Conservation (phyloP, 768 basidiomycete genomes). For the Stropharia rugosoannulata region DNA sequence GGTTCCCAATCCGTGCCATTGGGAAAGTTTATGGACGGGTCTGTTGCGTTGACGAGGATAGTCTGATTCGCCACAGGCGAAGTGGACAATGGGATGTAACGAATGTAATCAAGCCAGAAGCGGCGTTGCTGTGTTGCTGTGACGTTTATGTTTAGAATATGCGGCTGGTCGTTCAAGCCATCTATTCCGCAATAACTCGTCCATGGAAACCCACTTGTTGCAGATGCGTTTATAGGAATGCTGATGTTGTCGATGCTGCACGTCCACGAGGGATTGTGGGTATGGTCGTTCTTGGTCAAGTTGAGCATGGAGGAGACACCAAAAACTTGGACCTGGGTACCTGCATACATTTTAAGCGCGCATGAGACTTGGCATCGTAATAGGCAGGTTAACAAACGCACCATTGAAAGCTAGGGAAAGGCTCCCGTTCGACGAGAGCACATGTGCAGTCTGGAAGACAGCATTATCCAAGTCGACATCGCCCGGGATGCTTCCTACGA, state of each 20-base stretch:
- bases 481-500: neutral
- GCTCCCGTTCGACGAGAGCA: conserved; percentile 2
- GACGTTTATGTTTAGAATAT: neutral
- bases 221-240: neutral
- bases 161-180: neutral
- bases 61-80: neutral
- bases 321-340: neutral
- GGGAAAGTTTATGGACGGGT: neutral
- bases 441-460: conserved; percentile 1
- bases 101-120: conserved; percentile 6
- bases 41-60: neutral
- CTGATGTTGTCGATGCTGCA: neutral
- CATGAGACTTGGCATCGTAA: neutral
- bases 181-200: conserved; percentile 1
- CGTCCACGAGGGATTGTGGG: neutral
- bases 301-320: conserved; percentile 2
- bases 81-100: neutral
- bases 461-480: conserved; percentile 1
- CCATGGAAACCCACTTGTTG: conserved; percentile 1
- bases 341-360: neutral
- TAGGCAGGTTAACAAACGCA: neutral
- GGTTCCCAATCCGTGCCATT: neutral
- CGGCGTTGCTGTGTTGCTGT: neutral
- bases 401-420: conserved; percentile 4
- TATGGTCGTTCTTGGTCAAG: neutral